Percentiles rank a stretch among this genome's conserved stretches.
These are phyloP conservation scores for Dendrostoma leiphaemia DNA, from an alignment of 2,329 filamentous ascomycete species.

Conservation along the genomic window DNA sequence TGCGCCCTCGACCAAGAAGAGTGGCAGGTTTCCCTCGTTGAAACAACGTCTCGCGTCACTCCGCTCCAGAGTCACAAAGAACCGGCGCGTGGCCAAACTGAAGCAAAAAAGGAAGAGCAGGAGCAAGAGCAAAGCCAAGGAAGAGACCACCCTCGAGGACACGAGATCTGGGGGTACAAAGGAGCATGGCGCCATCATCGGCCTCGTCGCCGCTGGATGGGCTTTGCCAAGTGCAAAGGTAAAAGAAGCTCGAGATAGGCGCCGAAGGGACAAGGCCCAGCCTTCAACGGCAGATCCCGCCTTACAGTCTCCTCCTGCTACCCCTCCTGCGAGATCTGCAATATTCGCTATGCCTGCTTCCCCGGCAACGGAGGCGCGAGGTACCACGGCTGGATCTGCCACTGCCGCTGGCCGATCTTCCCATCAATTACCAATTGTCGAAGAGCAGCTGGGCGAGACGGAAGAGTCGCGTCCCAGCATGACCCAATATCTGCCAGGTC, in stretches of 20 bases:
- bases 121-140: neutral
- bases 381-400: too few relatives aligned
- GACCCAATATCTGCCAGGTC: neutral
- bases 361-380: too few relatives aligned
- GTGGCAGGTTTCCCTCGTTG: neutral
- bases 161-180: neutral
- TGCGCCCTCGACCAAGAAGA: constrained; percentile 1
- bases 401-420: too few relatives aligned
- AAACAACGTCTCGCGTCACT: neutral
- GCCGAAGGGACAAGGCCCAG: constrained; percentile 1
- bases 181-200: constrained; percentile 4
- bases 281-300: neutral
- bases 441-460: neutral
- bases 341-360: too few relatives aligned
- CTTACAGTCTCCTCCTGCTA: neutral
- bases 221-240: constrained; percentile 3
- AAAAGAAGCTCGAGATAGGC: constrained; percentile 7
- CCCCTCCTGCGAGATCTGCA: neutral
- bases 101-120: neutral
- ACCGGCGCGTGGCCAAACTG: neutral
- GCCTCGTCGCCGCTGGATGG: constrained; percentile 1
- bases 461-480: neutral
- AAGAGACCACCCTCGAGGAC: neutral
- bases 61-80: constrained; percentile 7
- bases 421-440: neutral